These are phyloP conservation scores for Diaporthe capsici DNA, from an alignment of 2,329 filamentous ascomycete genomes.

Conservation along the genomic window DNA sequence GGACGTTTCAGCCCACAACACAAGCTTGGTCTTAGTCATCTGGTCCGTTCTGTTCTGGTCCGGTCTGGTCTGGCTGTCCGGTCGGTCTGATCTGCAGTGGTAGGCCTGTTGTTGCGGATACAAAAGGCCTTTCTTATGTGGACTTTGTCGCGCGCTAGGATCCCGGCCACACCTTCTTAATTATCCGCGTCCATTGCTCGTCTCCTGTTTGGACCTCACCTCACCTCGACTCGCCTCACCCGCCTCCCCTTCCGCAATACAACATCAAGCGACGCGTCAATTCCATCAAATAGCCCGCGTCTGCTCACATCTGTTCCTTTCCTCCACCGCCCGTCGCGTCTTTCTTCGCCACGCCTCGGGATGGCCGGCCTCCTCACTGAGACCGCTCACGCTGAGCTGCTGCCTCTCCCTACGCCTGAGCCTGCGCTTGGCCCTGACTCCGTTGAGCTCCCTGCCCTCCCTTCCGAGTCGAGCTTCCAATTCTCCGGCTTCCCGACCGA, in stretches of 20 bases:
- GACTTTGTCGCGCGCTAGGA: slow-evolving; percentile 33
- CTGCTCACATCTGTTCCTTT: slow-evolving; percentile 7
- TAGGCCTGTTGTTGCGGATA: slow-evolving; percentile 28
- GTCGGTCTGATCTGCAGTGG: slow-evolving; percentile 19
- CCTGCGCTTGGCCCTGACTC: slow-evolving; percentile 27
- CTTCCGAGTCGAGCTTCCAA: slow-evolving; percentile 47
- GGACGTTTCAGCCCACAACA: slow-evolving; percentile 28
- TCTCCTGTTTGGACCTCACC: slow-evolving; percentile 18
- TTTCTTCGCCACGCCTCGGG: not conserved
- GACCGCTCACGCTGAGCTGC: slow-evolving; percentile 27
- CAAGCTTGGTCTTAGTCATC: slow-evolving; percentile 18
- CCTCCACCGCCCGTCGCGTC: slow-evolving; percentile 30
- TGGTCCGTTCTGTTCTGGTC: not conserved
- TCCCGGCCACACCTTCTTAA: slow-evolving; percentile 31
- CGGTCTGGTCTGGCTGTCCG: not conserved
- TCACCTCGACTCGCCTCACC: not conserved
- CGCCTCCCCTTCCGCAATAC: slow-evolving; percentile 2
- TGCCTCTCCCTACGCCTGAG: slow-evolving; percentile 20
- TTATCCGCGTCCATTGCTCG: slow-evolving; percentile 28
- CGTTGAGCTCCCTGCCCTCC: slow-evolving; percentile 39
- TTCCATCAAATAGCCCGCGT: slow-evolving; percentile 9
- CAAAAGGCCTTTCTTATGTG: slow-evolving; percentile 32
- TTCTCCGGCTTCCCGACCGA: slow-evolving; percentile 49
- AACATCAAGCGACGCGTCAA: slow-evolving; percentile 38
- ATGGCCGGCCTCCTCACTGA: slow-evolving; percentile 38